Conservation (phyloP, 352 stramenopile species). For the Pythium phragmiticola region DNA sequence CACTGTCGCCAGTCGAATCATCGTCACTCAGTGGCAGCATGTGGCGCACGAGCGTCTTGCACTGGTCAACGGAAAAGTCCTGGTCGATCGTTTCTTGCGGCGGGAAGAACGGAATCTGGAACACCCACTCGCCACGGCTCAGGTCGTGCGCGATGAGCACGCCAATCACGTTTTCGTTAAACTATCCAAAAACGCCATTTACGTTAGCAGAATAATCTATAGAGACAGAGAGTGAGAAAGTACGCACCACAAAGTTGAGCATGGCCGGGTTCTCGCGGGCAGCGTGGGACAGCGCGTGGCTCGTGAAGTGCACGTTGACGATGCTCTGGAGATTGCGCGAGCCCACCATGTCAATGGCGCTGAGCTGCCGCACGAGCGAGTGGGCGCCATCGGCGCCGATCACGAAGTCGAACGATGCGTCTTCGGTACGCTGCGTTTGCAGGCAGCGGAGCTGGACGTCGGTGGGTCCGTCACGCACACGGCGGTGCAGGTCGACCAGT, state of each 20-base stretch:
- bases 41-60: constrained; percentile 50
- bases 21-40: constrained; percentile 36
- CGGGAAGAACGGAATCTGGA: constrained; percentile 93
- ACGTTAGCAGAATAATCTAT: background rate
- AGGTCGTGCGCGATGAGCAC: constrained; percentile 94
- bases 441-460: constrained; percentile 37
- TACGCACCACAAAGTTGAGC: constrained; percentile 91
- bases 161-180: constrained; percentile 84
- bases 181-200: constrained; percentile 31
- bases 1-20: constrained; percentile 1
- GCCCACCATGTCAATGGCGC: constrained; percentile 72
- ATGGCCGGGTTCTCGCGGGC: constrained; percentile 82
- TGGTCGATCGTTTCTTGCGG: constrained; percentile 65
- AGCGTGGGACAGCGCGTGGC: constrained; percentile 52
- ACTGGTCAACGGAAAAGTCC: constrained; percentile 64
- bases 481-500: constrained; percentile 38
- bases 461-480: constrained; percentile 12
- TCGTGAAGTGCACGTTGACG: constrained; percentile 95
- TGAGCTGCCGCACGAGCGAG: constrained; percentile 73
- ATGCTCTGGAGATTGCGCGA: constrained; percentile 88
- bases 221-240: background rate
- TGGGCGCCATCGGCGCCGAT: constrained; percentile 91
- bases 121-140: constrained; percentile 85
- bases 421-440: constrained; percentile 41
- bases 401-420: constrained; percentile 73